Conservation (phyloP, 176 grass and related monocot genomes). For the Saccharum spontaneum region DNA sequence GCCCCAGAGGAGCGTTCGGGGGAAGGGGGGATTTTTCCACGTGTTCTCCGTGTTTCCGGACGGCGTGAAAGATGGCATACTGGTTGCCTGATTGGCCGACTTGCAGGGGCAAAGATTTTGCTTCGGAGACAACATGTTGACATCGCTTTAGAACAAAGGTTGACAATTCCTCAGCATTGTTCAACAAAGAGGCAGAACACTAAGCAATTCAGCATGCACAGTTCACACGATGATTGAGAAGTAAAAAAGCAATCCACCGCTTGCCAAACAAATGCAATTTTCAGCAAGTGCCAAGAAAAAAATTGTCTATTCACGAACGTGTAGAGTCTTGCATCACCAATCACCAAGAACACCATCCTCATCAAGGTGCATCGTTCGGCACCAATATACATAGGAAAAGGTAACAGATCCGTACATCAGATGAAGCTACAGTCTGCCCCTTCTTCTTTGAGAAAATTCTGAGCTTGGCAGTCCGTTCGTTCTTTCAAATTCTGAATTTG, state of each 20-base stretch:
- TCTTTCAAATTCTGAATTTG: not conserved
- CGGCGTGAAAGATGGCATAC: not conserved
- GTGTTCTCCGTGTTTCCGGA: too few relatives aligned
- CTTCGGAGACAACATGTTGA: not conserved
- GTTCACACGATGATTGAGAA: not conserved
- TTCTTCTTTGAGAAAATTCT: not conserved
- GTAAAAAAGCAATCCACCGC: not conserved
- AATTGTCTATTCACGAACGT: not conserved
- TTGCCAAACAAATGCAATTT: not conserved
- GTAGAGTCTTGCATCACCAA: not conserved
- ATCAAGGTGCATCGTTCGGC: too few relatives aligned
- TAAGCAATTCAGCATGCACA: not conserved
- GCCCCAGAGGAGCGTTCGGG: too few relatives aligned
- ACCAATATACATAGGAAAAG: not conserved
- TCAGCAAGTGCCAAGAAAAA: not conserved
- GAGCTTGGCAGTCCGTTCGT: not conserved
- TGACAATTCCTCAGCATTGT: not conserved
- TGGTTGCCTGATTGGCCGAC: not conserved
- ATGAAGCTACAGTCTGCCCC: not conserved
- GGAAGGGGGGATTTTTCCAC: too few relatives aligned
- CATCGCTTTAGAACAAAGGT: not conserved
- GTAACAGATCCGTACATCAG: not conserved
- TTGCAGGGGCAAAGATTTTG: not conserved
- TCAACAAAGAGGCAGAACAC: not conserved
- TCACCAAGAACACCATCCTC: not conserved